Percentiles rank a stretch among this genome's conserved stretches.
Conservation (phyloP, 2,329 filamentous ascomycete species). For the Biscogniauxia mediterranea region DNA sequence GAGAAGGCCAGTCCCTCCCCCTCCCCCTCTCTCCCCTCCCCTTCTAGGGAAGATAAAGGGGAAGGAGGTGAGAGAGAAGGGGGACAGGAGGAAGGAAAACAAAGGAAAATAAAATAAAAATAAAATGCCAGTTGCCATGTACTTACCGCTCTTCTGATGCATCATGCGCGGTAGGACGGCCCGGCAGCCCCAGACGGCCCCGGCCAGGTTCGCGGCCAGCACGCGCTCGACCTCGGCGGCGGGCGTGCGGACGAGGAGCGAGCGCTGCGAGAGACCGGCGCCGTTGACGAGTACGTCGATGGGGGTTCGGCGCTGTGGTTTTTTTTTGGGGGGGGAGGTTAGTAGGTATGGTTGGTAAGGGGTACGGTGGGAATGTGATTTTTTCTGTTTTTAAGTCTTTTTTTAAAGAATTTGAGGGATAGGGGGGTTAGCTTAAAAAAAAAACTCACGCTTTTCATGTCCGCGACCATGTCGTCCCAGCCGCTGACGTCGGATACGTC, state of each 20-base stretch:
- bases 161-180: slow-evolving; percentile 49
- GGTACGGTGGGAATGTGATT: too few species aligned
- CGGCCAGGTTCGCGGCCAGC: slow-evolving; percentile 68
- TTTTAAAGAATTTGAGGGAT: too few species aligned
- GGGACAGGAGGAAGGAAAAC: neutral
- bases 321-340: too few species aligned
- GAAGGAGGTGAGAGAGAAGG: neutral
- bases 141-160: slow-evolving; percentile 32
- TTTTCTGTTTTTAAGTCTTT: too few species aligned
- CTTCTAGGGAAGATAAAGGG: neutral
- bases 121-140: too few species aligned
- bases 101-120: neutral
- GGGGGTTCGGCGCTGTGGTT: neutral
- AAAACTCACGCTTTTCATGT: slow-evolving; percentile 10
- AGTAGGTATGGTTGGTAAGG: too few species aligned
- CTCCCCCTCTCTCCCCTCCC: neutral
- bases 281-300: slow-evolving; percentile 71
- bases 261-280: slow-evolving; percentile 69
- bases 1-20: too few species aligned
- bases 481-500: slow-evolving; percentile 17
- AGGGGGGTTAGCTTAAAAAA: too few species aligned
- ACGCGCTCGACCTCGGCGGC: slow-evolving; percentile 53
- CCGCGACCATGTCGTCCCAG: slow-evolving; percentile 19
- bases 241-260: slow-evolving; percentile 57
- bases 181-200: slow-evolving; percentile 63